These are phyloP conservation scores for Coniochaeta pulveracea DNA, from an alignment of 2,329 filamentous ascomycete genomes.

Conservation along the genomic window DNA sequence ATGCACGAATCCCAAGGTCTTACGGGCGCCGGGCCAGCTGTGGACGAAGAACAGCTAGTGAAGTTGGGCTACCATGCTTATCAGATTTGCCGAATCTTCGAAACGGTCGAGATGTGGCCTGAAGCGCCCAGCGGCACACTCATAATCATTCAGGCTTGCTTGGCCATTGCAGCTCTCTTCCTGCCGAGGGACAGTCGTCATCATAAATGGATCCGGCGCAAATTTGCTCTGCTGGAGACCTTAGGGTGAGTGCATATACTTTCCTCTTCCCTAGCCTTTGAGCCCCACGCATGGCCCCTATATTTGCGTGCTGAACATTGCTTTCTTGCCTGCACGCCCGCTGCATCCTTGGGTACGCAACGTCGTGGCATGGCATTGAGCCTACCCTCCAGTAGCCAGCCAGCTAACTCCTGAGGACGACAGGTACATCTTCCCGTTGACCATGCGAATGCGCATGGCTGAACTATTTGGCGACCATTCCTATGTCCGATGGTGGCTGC, in stretches of 20 bases:
- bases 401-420: not conserved
- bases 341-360: too few relatives aligned
- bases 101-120: constrained; percentile 64
- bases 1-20: constrained; percentile 70
- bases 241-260: constrained; percentile 56
- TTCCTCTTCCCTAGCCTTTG: constrained; percentile 1
- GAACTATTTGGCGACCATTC: constrained; percentile 62
- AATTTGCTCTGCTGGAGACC: constrained; percentile 67
- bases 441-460: constrained; percentile 64
- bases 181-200: constrained; percentile 65
- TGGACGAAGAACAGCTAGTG: constrained; percentile 25
- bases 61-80: constrained; percentile 54
- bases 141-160: constrained; percentile 60
- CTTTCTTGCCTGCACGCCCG: too few relatives aligned
- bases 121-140: constrained; percentile 58
- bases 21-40: constrained; percentile 41
- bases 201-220: constrained; percentile 67
- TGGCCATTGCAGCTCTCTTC: constrained; percentile 69
- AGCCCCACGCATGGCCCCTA: too few relatives aligned
- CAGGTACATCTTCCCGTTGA: constrained; percentile 75
- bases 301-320: too few relatives aligned
- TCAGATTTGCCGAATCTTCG: constrained; percentile 66
- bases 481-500: constrained; percentile 79
- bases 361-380: too few relatives aligned
- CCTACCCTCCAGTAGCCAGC: too few relatives aligned